These are phyloP conservation scores for Bryoerythrophyllum caledonicum DNA, from an alignment of 225 moss, liverwort and hornwort genomes.

Conservation along the genomic window DNA sequence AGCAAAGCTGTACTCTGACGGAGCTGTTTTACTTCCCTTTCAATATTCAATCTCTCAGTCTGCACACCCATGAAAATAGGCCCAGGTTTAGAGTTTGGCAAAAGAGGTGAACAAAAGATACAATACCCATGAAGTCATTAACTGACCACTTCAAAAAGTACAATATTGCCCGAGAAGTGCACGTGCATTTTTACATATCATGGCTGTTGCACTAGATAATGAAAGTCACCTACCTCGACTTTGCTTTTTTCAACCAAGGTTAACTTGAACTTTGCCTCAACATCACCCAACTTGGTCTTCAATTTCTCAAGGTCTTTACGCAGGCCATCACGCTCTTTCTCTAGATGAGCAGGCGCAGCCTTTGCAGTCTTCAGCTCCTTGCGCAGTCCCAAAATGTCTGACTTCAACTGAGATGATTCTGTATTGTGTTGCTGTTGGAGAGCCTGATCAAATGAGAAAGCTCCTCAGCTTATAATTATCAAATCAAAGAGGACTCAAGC, in stretches of 20 bases:
- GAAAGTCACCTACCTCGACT: constrained; percentile 65
- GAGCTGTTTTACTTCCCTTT: constrained; percentile 87
- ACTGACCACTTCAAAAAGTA: background rate
- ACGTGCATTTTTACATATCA: background rate
- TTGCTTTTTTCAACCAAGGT: constrained; percentile 83
- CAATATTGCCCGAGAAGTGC: background rate
- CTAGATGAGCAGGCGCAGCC: constrained; percentile 63
- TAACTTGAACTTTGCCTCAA: constrained; percentile 88
- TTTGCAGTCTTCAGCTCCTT: constrained; percentile 76
- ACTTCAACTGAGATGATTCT: constrained; percentile 68
- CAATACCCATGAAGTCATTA: background rate
- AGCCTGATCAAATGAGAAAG: constrained; percentile 31
- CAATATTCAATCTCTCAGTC: constrained; percentile 90
- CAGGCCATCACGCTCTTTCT: constrained; percentile 86
- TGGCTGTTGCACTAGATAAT: constrained; percentile 8
- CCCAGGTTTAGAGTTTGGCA: constrained; percentile 5
- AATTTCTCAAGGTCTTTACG: constrained; percentile 76
- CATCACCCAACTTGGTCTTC: constrained; percentile 77
- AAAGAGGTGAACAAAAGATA: constrained; percentile 8
- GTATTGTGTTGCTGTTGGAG: constrained; percentile 55
- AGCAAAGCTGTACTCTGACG: constrained; percentile 87
- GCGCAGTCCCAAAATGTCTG: constrained; percentile 69
- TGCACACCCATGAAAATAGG: constrained; percentile 33
- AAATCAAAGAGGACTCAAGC: constrained; percentile 6
- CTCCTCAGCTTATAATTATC: constrained; percentile 2